These are phyloP conservation scores for Gnomoniopsis smithogilvyi DNA, from an alignment of 2,329 filamentous ascomycete species.

Conservation along the genomic window DNA sequence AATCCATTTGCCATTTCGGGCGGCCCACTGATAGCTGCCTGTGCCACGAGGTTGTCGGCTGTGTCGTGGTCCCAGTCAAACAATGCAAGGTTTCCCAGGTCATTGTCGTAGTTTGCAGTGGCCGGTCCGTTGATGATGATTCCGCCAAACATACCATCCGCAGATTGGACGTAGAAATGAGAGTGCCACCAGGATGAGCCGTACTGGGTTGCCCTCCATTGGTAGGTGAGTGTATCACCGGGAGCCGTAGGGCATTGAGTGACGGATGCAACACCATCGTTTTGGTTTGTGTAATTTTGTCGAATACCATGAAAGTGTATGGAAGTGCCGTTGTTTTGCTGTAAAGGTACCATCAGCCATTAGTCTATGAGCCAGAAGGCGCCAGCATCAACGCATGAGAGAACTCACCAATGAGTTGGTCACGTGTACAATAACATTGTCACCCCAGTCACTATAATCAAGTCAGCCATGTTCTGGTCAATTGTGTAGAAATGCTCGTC, in stretches of 20 bases:
- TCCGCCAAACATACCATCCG: conserved; percentile 44
- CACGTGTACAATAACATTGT: conserved; percentile 33
- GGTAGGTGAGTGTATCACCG: conserved; percentile 40
- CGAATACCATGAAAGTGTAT: conserved; percentile 47
- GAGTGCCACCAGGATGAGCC: conserved; percentile 34
- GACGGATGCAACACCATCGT: conserved; percentile 38
- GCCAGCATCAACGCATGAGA: background rate
- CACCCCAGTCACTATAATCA: conserved; percentile 49
- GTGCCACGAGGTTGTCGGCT: conserved; percentile 30
- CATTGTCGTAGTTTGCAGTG: conserved; percentile 42
- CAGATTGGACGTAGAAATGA: conserved; percentile 30
- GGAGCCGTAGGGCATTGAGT: conserved; percentile 44
- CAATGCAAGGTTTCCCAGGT: conserved; percentile 38
- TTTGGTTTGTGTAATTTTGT: conserved; percentile 37
- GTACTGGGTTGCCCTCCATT: conserved; percentile 30
- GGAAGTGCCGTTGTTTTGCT: conserved; percentile 42
- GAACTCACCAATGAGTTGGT: conserved; percentile 15
- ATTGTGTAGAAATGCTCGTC: conserved; percentile 16
- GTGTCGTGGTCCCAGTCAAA: conserved; percentile 2
- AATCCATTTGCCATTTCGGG: conserved; percentile 38
- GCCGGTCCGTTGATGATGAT: conserved; percentile 44
- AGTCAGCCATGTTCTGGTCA: conserved; percentile 5
- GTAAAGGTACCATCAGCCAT: conserved; percentile 53
- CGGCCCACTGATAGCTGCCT: conserved; percentile 42
- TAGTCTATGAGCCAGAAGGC: conserved; percentile 19